Evolutionary conservation across 1,284 basidiomycete genomes (phyloP), one percentile per base, ranked within the genome.

Genomic region (Fomitopsis palustris): DNA sequence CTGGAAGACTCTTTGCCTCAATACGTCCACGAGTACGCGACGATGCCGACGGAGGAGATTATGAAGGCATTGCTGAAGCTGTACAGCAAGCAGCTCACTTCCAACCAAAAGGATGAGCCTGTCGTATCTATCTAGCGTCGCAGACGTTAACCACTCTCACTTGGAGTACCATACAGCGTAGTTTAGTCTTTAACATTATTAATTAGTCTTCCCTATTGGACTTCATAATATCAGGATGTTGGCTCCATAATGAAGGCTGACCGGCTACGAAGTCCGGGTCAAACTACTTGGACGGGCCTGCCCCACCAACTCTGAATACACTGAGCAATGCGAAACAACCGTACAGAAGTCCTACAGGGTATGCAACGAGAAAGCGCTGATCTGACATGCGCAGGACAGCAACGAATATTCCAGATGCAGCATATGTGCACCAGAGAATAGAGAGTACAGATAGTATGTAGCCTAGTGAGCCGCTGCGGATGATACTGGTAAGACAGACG

Each of bases 391-490:
- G 85, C 53, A 98, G 79, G 19, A 97, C 94, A 1, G 92, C 89
- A 21, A 96, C 93, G 67, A 98, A 98, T 62, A 98, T 98, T 7
- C 90, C 89, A 9, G 93, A 95, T 16, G 95, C 95, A 7, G 95
- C 86, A 69, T 96, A 95, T 43, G 96, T 96, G 77, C 95, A 98
- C 95, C 95, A 98, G 42, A 93, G 71, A 64, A 98, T 93, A 1
- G 89, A 92, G 31, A 96, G 67, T 16, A 84, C 74, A 4, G 93
- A 90, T 3, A 97, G 77, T 38, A 94, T 67, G 74, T 96, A 96
- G 43, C 95, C 95, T 62, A 95, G 76, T 56, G 86, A 76, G 47
- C 88, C 91, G 69, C 93, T 95, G 65, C 0, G 57, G 39, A 29
- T 16, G n/a, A 47, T 27, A 4, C 37, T 62, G 64, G 63, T 64